Evolutionary conservation across 495 filamentous ascomycete genomes (phyloP), one percentile per base, ranked within the genome.

Genomic region (Penicillium taxi): DNA sequence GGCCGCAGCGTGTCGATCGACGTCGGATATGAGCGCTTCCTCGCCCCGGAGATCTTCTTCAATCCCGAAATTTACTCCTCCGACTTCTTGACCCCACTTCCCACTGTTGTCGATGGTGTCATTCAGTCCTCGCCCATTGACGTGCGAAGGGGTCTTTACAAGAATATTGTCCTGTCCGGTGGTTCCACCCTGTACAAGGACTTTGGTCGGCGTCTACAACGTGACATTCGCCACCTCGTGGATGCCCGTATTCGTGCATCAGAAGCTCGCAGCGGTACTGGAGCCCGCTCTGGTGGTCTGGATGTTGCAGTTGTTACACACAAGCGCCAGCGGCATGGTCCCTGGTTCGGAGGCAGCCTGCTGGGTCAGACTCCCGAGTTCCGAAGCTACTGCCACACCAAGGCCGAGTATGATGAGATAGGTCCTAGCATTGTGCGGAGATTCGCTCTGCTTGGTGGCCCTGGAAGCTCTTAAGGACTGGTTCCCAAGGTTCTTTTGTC

Each of bases 1-100:
- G 91, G 91, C 28, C 78, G 81, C 42, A 81, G 80, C 42, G 78
- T 89, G 7, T 77, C 67, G 11, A 85, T 98, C 23, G 91, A 98
- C 55, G 83, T 98, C 23, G 91, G 91, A 26, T 98, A 98, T 64
- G 91, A 98, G 58, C 86, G 91, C 23, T 98, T 98, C 74, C 74
- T 98, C 26, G 91, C 91, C 2, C 91, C 91, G 27, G 91, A 98
- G 61, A 98, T 98, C 47, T 98, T 96, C 71, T 98, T 98, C 74
- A 98, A 96, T 62, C 91, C 91, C 22, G 91, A 98, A 69, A 96
- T 96, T 53, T 96, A 94, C 69, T 94, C 85, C 20, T 95, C 89
- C 40, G 93, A 98, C 61, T 98, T 96, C 68, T 70, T 96, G 44
- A 98, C 91, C 3, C 91, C 91, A 5, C 73, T 98, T 2, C 91